A percentile compares a stretch with the other conserved stretches of the same genome.
phyloP scores from a whole-genome alignment of 179 eudicot species.

The Silene noctiflora region DNA sequence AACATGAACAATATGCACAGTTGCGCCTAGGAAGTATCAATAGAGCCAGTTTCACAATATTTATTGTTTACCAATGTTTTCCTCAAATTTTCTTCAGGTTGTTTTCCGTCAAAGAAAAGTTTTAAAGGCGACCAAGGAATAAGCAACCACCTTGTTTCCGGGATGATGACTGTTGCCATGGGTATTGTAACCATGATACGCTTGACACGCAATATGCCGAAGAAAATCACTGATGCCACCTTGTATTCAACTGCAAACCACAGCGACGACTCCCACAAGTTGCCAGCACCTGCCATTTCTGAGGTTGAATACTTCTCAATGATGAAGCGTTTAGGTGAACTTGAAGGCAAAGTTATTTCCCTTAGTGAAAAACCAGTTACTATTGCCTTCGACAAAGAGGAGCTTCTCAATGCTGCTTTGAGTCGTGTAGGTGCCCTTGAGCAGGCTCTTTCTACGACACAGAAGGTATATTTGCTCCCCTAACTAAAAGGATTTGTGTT shows the following conservation, averaged over 20 bases:
- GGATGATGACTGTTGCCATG: conserved; percentile 80
- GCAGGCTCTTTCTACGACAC: conserved; percentile 66
- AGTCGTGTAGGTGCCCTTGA: conserved; percentile 61
- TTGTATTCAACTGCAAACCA: conserved; percentile 47
- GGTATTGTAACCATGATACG: conserved; percentile 80
- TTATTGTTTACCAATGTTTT: background rate
- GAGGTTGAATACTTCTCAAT: conserved; percentile 53
- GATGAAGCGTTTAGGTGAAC: conserved; percentile 72
- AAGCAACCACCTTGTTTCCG: conserved; percentile 55
- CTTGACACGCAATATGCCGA: conserved; percentile 76
- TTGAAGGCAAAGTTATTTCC: conserved; percentile 66
- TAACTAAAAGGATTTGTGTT: too few relatives aligned
- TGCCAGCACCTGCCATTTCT: conserved; percentile 41
- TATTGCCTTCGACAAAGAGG: conserved; percentile 81
- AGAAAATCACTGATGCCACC: conserved; percentile 61
- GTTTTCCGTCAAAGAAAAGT: conserved; percentile 32
- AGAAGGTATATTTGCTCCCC: conserved; percentile 46
- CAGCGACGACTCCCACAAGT: conserved; percentile 36
- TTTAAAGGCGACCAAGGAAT: conserved; percentile 41
- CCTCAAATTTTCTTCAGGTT: conserved; percentile 25
- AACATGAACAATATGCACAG: background rate
- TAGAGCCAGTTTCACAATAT: background rate
- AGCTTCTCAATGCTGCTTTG: conserved; percentile 65
- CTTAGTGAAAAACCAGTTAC: conserved; percentile 49
- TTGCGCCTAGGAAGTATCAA: background rate